phyloP scores from a whole-genome alignment of 176 grass and related monocot species.

The Puccinellia tenuiflora region DNA sequence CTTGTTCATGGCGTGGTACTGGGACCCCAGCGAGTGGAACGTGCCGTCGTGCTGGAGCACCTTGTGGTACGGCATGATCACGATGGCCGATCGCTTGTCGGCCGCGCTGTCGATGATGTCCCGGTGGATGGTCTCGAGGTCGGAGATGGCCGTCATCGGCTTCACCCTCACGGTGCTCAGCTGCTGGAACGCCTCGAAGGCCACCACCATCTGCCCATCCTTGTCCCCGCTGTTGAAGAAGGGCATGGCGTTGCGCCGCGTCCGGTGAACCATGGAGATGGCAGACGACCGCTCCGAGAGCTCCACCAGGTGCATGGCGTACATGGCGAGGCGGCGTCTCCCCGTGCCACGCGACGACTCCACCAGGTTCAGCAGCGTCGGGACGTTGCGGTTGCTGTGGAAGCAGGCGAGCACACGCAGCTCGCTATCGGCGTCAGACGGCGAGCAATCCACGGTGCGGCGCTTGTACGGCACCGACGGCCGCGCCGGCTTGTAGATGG shows the following conservation, averaged over 20 bases:
- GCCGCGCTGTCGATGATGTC: slow-evolving; percentile 60
- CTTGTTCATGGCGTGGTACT: slow-evolving; percentile 62
- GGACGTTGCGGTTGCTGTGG: slow-evolving; percentile 53
- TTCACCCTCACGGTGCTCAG: slow-evolving; percentile 58
- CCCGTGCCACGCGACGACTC: slow-evolving; percentile 61
- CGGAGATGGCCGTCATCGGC: slow-evolving; percentile 72
- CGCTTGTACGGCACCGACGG: slow-evolving; percentile 54
- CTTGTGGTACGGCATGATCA: slow-evolving; percentile 78
- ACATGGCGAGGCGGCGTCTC: slow-evolving; percentile 34
- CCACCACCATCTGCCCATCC: slow-evolving; percentile 50
- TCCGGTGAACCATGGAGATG: slow-evolving; percentile 66
- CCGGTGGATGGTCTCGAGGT: slow-evolving; percentile 64
- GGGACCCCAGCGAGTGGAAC: slow-evolving; percentile 41
- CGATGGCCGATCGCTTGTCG: slow-evolving; percentile 45
- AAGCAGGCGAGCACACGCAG: slow-evolving; percentile 84
- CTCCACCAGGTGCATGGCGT: slow-evolving; percentile 83
- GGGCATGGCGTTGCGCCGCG: slow-evolving; percentile 43
- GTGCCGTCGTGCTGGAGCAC: slow-evolving; percentile 51
- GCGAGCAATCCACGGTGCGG: slow-evolving; percentile 35
- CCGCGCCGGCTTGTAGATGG: slow-evolving; percentile 70
- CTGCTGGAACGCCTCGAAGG: slow-evolving; percentile 77
- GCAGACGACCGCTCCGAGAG: slow-evolving; percentile 68
- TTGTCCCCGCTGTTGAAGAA: slow-evolving; percentile 54
- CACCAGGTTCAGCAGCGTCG: slow-evolving; percentile 66
- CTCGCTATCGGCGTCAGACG: slow-evolving; percentile 24